Evolutionary conservation across 2,329 filamentous ascomycete genomes (phyloP), one percentile per base, ranked within the genome.

Genomic region (Colletotrichum coccodes): DNA sequence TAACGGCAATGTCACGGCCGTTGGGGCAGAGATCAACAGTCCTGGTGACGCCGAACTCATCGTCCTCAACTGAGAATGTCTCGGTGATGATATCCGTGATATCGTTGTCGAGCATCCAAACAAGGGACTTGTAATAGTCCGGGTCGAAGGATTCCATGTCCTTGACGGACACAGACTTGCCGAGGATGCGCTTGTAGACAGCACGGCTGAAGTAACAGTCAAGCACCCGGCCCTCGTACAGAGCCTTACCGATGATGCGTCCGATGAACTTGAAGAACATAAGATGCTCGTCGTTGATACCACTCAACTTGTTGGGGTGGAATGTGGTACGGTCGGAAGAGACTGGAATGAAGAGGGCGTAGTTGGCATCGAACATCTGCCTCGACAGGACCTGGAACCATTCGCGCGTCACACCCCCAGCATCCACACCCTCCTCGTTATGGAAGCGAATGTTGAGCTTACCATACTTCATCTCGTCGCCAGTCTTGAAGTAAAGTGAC

Each of bases 211-310:
- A 99, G 86, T 98, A 97, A 81, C 96, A 99, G 80, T 99, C 96
- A 34, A 99, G 90, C 40, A 99, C 91, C 64, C 96, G 93, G 52
- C 94, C 94, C 83, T 99, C 97, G 79, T 98, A 99, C 56, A 99
- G 87, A 42, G 96, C 96, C 82, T 99, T 99, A 75, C 96, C 97
- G 74, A 99, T 99, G 81, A 99, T 94, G 57, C 96, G 93, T 47
- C 96, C 96, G 76, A 99, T 98, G 82, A 99, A 99, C 79, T 98
- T 98, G 89, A 99, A 99, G 88, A 98, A 99, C 85, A 94, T 90
- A 68, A 98, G 82, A 84, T 99, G 97, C 81, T 99, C 95, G 38
- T 93, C 91, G 78, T 99, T 99, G 87, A 98, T 91, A 50, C 91
- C 91, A 80, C 95, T 98, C 71, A 97, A 88, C 77, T 94, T 94